phyloP scores from a whole-genome alignment of 75 land plant genomes.

The Chamaecyparis obtusa region DNA sequence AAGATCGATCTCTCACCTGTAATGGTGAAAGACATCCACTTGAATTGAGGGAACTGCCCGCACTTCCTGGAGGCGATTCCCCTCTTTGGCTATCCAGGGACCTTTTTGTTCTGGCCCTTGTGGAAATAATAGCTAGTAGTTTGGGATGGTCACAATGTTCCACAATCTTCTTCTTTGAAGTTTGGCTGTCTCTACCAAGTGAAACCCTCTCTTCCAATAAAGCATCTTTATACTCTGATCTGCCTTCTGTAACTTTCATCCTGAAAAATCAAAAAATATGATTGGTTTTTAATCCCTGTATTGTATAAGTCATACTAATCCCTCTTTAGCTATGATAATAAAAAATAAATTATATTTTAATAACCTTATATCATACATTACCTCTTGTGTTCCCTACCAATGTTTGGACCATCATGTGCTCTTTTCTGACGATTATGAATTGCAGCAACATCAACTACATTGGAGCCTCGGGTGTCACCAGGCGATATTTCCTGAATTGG shows the following conservation, averaged over 20 bases:
- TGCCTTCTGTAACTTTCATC: not conserved
- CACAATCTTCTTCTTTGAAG: not conserved
- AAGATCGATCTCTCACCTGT: not conserved
- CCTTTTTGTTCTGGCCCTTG: not conserved
- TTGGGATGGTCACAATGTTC: not conserved
- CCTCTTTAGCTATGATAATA: not conserved
- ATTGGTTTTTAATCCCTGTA: not conserved
- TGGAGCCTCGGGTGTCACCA: not conserved
- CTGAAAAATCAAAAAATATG: not conserved
- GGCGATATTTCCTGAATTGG: not conserved
- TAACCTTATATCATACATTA: not conserved
- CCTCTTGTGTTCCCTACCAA: conserved; percentile 11
- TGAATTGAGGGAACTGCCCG: not conserved
- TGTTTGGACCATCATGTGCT: not conserved
- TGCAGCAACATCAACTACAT: not conserved
- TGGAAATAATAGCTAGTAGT: not conserved
- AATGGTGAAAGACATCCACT: not conserved
- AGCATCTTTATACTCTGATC: not conserved
- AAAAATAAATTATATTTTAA: not conserved
- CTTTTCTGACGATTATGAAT: not conserved
- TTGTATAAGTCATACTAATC: not conserved
- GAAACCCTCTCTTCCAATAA: conserved; percentile 6
- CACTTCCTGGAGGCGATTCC: not conserved
- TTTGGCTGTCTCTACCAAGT: conserved; percentile 4
- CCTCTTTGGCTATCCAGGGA: conserved; percentile 1